Base-by-base conservation (phyloP, 352 stramenopile species). In the Phytopythium oedochilum region DNA sequence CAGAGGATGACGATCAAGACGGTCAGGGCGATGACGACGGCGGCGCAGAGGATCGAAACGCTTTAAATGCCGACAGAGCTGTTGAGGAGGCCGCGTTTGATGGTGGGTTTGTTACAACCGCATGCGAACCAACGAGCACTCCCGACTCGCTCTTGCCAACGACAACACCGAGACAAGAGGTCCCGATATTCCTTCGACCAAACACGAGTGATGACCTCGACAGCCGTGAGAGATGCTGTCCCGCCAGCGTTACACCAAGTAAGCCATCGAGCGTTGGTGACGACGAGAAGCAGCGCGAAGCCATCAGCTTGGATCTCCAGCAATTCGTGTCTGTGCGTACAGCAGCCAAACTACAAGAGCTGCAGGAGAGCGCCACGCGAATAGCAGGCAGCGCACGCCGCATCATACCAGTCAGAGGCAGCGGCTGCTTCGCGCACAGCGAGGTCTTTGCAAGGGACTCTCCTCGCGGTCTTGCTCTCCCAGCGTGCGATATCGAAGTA, bases 321-420 rank as follows among this genome's bases (percentile, higher is more conserved):
- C 47, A 25, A 5, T 86, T 88, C 34, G 64, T 88, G 8, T 52
- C 68, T 0, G 55, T 62, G 17, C 57, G 77, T 2, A 67, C 70
- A 20, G 61, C 69, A 31, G 59, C 55, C 12, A 74, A 66, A 40
- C 54, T 88, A 8, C 49, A 80, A 31, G 55, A 78, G n/a, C 38
- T 88, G 5, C 50, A 67, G 40, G 61, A n/a, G n/a, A 53, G 17
- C 20, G 39, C 5, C 45, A 39, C 38, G 18, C 12, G 45, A 26
- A 28, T 28, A 28, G 2, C 20, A 17, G 18, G 3, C 40, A 28
- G 29, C 29, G 29, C 29, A 10, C 29, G 29, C 10, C 29, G 10
- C 29, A 5, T 5, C 29, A 10, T 34, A 10, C 29, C 10, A 5
- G 29, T 10, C n/a, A n/a, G n/a, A n/a, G n/a, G n/a, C n/a, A n/a